Conservation (phyloP, 306 rosid genomes). For the Dryas drummondii region DNA sequence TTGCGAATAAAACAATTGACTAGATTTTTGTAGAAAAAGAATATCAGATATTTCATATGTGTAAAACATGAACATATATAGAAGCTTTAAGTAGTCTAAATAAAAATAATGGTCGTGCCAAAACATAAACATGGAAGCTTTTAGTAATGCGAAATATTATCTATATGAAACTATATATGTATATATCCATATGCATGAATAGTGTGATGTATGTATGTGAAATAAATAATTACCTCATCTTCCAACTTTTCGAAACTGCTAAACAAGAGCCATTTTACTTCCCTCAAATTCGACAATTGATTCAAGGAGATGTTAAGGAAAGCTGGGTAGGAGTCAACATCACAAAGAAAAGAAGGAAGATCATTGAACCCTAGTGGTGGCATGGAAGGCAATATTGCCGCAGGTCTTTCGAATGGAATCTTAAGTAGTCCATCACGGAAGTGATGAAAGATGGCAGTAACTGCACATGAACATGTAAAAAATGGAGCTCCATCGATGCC, state of each 20-base stretch:
- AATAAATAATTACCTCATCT: slow-evolving; percentile 6
- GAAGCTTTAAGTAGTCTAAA: too few relatives aligned
- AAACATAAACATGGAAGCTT: too few relatives aligned
- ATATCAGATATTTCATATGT: too few relatives aligned
- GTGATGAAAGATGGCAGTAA: slow-evolving; percentile 28
- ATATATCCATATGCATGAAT: too few relatives aligned
- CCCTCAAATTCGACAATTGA: slow-evolving; percentile 12
- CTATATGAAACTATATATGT: too few relatives aligned
- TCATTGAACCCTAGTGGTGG: background rate
- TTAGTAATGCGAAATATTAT: too few relatives aligned
- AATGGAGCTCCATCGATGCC: slow-evolving; percentile 47
- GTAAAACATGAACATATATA: too few relatives aligned
- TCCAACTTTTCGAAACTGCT: slow-evolving; percentile 12
- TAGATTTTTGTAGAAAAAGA: too few relatives aligned
- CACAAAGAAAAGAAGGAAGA: background rate
- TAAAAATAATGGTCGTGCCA: too few relatives aligned
- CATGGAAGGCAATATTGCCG: background rate
- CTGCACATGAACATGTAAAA: slow-evolving; percentile 52
- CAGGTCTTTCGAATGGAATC: slow-evolving; percentile 25
- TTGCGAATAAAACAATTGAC: too few relatives aligned
- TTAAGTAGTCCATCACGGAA: slow-evolving; percentile 40
- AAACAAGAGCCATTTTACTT: slow-evolving; percentile 13
- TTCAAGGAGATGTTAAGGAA: background rate
- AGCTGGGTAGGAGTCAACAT: background rate
- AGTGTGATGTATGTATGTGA: too few relatives aligned